Conservation (phyloP, 352 stramenopile species). For the Globisporangium iwayamae region DNA sequence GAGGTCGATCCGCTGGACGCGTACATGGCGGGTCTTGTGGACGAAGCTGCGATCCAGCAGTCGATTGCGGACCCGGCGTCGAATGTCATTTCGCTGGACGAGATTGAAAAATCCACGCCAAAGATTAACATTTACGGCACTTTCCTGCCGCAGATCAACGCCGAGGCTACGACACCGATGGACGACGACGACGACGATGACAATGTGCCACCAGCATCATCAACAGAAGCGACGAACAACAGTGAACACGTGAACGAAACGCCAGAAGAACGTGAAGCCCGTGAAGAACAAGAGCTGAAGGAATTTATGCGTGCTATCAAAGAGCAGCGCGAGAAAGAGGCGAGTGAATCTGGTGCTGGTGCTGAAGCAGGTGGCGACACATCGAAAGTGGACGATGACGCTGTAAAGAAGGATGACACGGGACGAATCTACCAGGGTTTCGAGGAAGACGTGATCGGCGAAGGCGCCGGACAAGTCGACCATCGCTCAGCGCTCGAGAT, state of each 20-base stretch:
- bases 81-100: constrained; percentile 83
- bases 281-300: constrained; percentile 76
- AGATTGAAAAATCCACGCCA: constrained; percentile 61
- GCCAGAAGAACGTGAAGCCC: constrained; percentile 56
- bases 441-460: constrained; percentile 81
- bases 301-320: constrained; percentile 87
- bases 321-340: constrained; percentile 62
- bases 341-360: constrained; percentile 1
- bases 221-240: neutral
- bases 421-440: constrained; percentile 82
- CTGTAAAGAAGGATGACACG: constrained; percentile 57
- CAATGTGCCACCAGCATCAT: neutral
- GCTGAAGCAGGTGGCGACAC: constrained; percentile 8
- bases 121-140: constrained; percentile 87
- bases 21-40: constrained; percentile 83
- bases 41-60: constrained; percentile 74
- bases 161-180: constrained; percentile 15
- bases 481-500: constrained; percentile 87
- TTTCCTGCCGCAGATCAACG: constrained; percentile 51
- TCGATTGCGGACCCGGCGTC: constrained; percentile 60
- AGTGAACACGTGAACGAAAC: constrained; percentile 45
- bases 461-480: constrained; percentile 73
- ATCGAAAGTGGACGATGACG: constrained; percentile 13
- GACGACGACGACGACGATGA: constrained; percentile 10
- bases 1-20: constrained; percentile 82